A percentile compares a stretch with the other conserved stretches of the same genome.
These are phyloP conservation scores for Tetrahymena malaccensis DNA, from an alignment of 73 alveolate genomes.

Conservation along the genomic window DNA sequence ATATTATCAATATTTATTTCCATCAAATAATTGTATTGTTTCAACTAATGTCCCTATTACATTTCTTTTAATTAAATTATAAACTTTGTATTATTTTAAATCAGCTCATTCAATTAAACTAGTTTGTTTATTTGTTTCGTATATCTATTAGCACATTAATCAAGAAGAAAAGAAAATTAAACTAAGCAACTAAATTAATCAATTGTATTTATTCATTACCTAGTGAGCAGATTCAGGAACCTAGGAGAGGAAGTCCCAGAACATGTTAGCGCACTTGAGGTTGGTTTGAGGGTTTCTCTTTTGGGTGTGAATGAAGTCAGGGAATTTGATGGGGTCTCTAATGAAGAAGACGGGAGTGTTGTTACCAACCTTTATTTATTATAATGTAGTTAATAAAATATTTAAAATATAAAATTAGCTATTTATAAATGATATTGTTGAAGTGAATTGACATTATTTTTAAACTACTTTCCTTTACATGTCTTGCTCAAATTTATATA, in stretches of 20 bases:
- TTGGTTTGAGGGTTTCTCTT: conserved; percentile 80
- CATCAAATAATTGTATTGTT: neutral
- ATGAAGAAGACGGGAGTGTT: conserved; percentile 91
- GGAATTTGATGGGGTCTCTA: conserved; percentile 82
- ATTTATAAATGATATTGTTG: neutral
- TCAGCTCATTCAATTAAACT: neutral
- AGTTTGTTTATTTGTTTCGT: neutral
- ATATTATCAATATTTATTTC: neutral
- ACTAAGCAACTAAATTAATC: neutral
- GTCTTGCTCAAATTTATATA: neutral
- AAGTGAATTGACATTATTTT: neutral
- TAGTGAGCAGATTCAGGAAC: conserved; percentile 82
- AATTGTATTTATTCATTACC: neutral
- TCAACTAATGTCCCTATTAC: neutral
- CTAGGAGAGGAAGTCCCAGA: conserved; percentile 79
- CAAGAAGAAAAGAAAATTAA: neutral
- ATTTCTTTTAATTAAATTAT: neutral
- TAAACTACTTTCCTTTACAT: neutral
- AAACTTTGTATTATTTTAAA: neutral
- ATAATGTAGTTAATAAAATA: neutral
- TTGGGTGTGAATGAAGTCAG: conserved; percentile 82
- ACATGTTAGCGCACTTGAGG: conserved; percentile 53
- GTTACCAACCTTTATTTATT: conserved; percentile 49
- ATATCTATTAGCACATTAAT: neutral
- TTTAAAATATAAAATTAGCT: neutral